Evolutionary conservation across 1,139 yeast genomes (phyloP).

Genomic region (Diutina ranongensis): DNA sequence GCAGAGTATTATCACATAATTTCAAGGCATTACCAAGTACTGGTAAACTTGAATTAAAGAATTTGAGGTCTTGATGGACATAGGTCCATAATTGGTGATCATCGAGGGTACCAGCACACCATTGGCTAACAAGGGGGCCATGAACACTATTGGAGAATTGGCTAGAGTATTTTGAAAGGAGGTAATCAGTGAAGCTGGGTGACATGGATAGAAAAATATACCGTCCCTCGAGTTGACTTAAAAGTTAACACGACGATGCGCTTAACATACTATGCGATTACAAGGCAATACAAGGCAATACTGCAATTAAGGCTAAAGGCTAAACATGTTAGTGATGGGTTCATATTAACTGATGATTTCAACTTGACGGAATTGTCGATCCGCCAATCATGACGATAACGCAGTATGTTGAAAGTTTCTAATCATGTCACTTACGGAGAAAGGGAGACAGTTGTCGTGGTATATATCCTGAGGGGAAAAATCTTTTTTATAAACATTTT

Average conservation of each 20-base stretch:
- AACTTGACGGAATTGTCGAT: not conserved
- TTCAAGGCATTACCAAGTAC: slow-evolving; percentile 35
- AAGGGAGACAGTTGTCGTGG: too few species aligned
- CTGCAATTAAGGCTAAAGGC: too few species aligned
- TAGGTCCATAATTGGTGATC: slow-evolving; percentile 32
- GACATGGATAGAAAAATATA: too few species aligned
- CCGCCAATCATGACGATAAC: slow-evolving; percentile 4
- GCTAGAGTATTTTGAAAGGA: slow-evolving; percentile 15
- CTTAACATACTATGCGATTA: too few species aligned
- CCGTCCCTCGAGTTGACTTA: too few species aligned
- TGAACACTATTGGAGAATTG: slow-evolving; percentile 20
- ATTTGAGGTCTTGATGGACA: slow-evolving; percentile 37
- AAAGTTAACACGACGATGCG: too few species aligned
- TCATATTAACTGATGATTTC: slow-evolving; percentile 1
- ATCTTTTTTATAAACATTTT: too few species aligned
- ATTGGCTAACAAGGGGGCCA: slow-evolving; percentile 34
- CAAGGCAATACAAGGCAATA: too few species aligned
- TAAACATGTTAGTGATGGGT: not conserved
- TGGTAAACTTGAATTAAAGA: slow-evolving; percentile 31
- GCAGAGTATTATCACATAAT: slow-evolving; percentile 25
- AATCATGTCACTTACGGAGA: slow-evolving; percentile 1
- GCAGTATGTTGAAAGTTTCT: not conserved
- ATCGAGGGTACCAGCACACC: slow-evolving; percentile 34
- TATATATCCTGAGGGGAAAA: not conserved
- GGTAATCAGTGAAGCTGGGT: not conserved